Evolutionary conservation across 805 yeast genomes (phyloP), one percentile per base, ranked within the genome.

Genomic region (Jamesozyma spencerorum): DNA sequence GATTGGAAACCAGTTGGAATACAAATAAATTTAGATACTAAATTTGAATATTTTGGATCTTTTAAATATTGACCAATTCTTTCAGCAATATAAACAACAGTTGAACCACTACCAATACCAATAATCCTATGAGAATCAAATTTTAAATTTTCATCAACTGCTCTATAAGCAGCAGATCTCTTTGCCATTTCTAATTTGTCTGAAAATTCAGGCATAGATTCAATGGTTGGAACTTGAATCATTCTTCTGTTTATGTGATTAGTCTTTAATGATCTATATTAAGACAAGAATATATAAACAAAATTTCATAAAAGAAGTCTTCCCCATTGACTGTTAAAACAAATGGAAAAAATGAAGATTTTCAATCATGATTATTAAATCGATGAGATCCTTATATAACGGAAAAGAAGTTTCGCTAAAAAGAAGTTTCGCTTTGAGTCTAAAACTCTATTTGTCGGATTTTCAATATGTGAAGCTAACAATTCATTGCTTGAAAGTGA

Each of bases 1-100:
- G 94, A 82, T 65, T 92, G 99, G 71, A 88, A 92, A 2, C 98
- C 98, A 1, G 99, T 92, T 38, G 99, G 95, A 35, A 92, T 78
- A 64, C 95, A 92, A 26, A 78, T 74, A 49, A 85, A 78, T 33
- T 72, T 59, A 11, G 60, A 47, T 4, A 54, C 58, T 14, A 36
- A 30, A 5, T 42, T 41, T 12, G 38, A 34, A 19, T 58, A 51
- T 54, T 81, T 75, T 36, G 66, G 64, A 31, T 68, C 68, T 47
- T 65, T 46, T 34, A 57, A 39, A 39, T 60, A 60, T 41, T 62
- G 64, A 7, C 94, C 95, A 42, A 92, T 73, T 55, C 97, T 72
- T 62, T 92, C 97, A 18, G 96, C 98, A 44, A 84, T 95, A 60
- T 85, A 92, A n/a, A 92, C 84, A 3, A 92, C 98, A 0, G 99